Evolutionary conservation across 768 basidiomycete genomes (phyloP), one percentile per base, ranked within the genome.

Genomic region (Mycena maculata): DNA sequence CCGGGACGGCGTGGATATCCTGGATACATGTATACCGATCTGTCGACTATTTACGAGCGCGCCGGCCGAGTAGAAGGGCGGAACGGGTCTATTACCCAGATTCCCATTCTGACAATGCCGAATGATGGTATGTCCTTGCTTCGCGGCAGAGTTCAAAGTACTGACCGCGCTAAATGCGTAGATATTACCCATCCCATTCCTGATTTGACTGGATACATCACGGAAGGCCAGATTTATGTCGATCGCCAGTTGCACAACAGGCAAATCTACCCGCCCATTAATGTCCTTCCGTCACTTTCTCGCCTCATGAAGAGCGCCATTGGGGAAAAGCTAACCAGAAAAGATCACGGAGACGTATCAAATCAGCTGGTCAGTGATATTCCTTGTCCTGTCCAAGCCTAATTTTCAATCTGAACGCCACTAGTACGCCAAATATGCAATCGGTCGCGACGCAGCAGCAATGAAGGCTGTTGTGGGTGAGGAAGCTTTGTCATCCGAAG

Each of bases 171-270:
- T 72, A 63, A 60, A 63, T 47, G 58, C 57, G 38, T 74, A 98
- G 97, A 99, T 85, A 99, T 99, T 80, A 99, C 98, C n/a, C 98
- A 99, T 82, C 98, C 98, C 65, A 98, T 99, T 81, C 97, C 97
- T 76, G 97, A 98, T 88, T 85, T 99, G 79, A 99, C 97, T 70
- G 98, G 98, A 58, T 99, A 99, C 82, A 99, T 99, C 79, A 96
- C 96, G 55, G 97, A 99, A 85, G 98, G 98, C 55, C 98, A 99
- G 83, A 98, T 99, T 82, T 97, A 92, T 79, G 93, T 99, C 76
- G 98, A 99, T 85, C 92, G 98, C 70, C 95, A 98, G 79, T 84
- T 99, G 78, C 86, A 98, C 87, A 98, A 99, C 84, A 86, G 92
- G 74, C 95, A 96, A 80, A 96, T 99, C 77, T 99, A 98, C 83